phyloP scores from a whole-genome alignment of 495 filamentous ascomycete species.

The Corynascus novoguineensis region DNA sequence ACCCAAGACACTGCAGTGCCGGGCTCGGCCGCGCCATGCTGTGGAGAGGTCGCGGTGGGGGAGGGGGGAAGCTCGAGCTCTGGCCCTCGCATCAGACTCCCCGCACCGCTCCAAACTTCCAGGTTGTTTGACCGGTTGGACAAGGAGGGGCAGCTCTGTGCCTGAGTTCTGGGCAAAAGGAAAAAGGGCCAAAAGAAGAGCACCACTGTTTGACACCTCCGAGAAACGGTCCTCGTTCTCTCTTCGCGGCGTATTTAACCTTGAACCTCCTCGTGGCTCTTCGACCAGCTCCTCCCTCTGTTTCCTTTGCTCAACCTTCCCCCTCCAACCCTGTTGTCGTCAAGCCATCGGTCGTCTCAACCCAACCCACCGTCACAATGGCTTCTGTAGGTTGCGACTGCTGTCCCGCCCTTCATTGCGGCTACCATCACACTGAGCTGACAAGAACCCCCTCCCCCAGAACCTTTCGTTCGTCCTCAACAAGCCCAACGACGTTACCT shows the following conservation, averaged over 20 bases:
- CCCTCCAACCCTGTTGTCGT: not conserved
- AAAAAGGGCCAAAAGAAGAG: not conserved
- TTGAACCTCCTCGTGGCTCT: constrained; percentile 1
- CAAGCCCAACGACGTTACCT: constrained; percentile 62
- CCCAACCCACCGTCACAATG: constrained; percentile 20
- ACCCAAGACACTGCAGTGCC: no score
- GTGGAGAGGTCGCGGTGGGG: constrained; percentile 3
- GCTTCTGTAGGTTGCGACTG: constrained; percentile 25
- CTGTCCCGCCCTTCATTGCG: not conserved
- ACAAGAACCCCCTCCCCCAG: constrained; percentile 36
- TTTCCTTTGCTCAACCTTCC: not conserved
- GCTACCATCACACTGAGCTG: not conserved
- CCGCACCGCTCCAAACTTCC: constrained; percentile 13
- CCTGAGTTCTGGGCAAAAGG: constrained; percentile 1
- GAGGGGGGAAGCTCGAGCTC: not conserved
- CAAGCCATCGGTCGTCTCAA: constrained; percentile 5
- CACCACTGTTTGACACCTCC: constrained; percentile 13
- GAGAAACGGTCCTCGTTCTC: constrained; percentile 21
- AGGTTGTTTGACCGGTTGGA: constrained; percentile 14
- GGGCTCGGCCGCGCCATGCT: not conserved
- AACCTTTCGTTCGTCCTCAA: constrained; percentile 86
- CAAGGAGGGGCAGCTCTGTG: constrained; percentile 12
- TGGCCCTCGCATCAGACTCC: constrained; percentile 2
- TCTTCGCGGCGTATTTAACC: constrained; percentile 15
- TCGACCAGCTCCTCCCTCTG: constrained; percentile 12